Evolutionary conservation across 73 alveolate genomes (phyloP).

Genomic region (Paramecium pentaurelia): DNA sequence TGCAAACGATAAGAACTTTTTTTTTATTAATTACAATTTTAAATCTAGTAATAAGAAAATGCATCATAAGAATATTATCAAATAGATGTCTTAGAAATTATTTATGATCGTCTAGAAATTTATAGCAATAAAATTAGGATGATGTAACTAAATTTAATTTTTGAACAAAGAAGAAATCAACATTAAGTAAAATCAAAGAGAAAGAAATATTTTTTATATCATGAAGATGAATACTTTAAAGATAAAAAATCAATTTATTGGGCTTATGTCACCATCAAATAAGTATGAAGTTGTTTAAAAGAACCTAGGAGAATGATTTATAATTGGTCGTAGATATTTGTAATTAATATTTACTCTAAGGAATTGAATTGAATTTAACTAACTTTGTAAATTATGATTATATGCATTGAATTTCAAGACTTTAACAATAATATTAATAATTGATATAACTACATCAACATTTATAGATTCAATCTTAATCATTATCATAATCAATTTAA

Average conservation of each 20-base stretch:
- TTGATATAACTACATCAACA: background rate
- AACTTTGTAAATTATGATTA: background rate
- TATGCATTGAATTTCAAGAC: background rate
- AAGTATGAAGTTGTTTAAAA: background rate
- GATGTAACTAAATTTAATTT: background rate
- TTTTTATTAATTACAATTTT: background rate
- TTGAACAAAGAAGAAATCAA: background rate
- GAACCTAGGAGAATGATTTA: background rate
- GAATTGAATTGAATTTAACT: background rate
- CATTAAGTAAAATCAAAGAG: background rate
- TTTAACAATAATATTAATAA: background rate
- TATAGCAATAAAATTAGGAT: background rate
- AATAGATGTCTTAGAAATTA: background rate
- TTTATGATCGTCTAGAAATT: background rate
- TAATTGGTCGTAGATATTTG: background rate
- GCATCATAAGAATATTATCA: background rate
- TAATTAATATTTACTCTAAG: background rate
- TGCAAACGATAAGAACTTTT: background rate
- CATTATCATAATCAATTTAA: background rate
- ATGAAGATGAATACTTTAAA: background rate
- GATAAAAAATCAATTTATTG: background rate
- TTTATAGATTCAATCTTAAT: background rate
- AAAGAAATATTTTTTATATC: background rate
- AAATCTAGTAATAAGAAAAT: background rate
- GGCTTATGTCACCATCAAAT: background rate